phyloP scores from a whole-genome alignment of 2,329 filamentous ascomycete species.

The Fonsecaea monophora region DNA sequence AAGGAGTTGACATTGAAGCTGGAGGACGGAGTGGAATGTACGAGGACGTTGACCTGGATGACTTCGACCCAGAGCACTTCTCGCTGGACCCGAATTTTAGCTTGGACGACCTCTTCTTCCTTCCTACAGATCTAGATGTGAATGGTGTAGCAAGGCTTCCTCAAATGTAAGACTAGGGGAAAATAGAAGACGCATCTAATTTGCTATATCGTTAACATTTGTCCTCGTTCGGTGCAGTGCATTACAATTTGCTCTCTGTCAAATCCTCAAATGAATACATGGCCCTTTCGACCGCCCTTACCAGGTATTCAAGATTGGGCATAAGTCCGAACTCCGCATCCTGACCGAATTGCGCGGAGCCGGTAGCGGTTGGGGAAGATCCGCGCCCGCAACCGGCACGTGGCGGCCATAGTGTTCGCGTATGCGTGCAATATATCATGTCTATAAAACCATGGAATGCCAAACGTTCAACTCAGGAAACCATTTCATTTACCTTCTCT shows the following conservation, averaged over 20 bases:
- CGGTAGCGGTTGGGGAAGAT: not conserved
- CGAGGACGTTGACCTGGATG: constrained; percentile 14
- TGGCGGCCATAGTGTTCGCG: not conserved
- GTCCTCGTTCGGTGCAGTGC: too few relatives aligned
- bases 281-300: too few relatives aligned
- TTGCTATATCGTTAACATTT: too few relatives aligned
- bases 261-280: too few relatives aligned
- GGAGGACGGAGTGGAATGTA: not conserved
- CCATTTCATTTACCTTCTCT: not conserved
- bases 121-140: constrained; percentile 15
- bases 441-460: not conserved
- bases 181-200: not conserved
- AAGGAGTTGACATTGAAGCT: constrained; percentile 6
- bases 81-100: not conserved
- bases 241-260: too few relatives aligned
- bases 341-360: not conserved
- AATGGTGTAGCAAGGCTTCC: not conserved
- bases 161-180: not conserved
- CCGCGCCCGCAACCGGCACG: not conserved
- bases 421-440: not conserved
- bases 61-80: constrained; percentile 10
- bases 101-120: constrained; percentile 19
- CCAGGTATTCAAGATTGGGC: too few relatives aligned
- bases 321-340: too few relatives aligned
- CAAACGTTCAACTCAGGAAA: not conserved